These are phyloP conservation scores for Ogataea nakhonphanomensis DNA, from an alignment of 805 yeast genomes.

Conservation along the genomic window DNA sequence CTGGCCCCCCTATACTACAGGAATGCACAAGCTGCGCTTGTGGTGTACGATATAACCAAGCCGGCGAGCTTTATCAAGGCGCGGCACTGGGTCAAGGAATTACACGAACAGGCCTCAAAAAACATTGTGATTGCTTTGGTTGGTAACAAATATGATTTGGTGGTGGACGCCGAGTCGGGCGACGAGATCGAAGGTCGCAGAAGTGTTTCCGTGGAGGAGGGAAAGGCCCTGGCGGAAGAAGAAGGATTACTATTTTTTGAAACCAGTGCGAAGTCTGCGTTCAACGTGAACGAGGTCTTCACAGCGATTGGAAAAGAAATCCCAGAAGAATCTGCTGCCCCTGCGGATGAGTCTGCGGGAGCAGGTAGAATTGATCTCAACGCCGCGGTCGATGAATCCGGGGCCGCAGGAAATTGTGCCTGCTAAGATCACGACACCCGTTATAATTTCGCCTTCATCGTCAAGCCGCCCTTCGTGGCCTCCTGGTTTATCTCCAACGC, in stretches of 20 bases:
- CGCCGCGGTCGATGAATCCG: constrained; percentile 29
- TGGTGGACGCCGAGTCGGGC: constrained; percentile 47
- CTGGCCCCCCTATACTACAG: constrained; percentile 97
- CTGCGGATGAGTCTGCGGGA: constrained; percentile 15
- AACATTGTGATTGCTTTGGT: constrained; percentile 90
- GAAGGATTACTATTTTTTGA: constrained; percentile 89
- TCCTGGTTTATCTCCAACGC: constrained; percentile 51
- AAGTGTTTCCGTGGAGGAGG: constrained; percentile 84
- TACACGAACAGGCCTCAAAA: constrained; percentile 92
- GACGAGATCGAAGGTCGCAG: constrained; percentile 53
- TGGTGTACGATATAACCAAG: constrained; percentile 92
- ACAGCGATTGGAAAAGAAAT: constrained; percentile 85
- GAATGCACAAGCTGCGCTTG: constrained; percentile 95
- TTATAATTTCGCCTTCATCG: constrained; percentile 9
- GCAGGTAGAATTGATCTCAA: constrained; percentile 36
- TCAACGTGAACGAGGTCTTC: constrained; percentile 88
- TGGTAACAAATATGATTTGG: constrained; percentile 86
- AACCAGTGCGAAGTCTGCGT: constrained; percentile 89
- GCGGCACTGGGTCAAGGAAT: constrained; percentile 96
- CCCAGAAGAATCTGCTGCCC: constrained; percentile 42
- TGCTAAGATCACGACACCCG: constrained; percentile 24
- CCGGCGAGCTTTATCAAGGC: constrained; percentile 95
- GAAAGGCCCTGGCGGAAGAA: constrained; percentile 81
- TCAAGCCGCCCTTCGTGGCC: constrained; percentile 57
- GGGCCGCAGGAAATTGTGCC: constrained; percentile 30